phyloP scores from a whole-genome alignment of 2,329 filamentous ascomycete genomes.

The Chaetomium strumarium region DNA sequence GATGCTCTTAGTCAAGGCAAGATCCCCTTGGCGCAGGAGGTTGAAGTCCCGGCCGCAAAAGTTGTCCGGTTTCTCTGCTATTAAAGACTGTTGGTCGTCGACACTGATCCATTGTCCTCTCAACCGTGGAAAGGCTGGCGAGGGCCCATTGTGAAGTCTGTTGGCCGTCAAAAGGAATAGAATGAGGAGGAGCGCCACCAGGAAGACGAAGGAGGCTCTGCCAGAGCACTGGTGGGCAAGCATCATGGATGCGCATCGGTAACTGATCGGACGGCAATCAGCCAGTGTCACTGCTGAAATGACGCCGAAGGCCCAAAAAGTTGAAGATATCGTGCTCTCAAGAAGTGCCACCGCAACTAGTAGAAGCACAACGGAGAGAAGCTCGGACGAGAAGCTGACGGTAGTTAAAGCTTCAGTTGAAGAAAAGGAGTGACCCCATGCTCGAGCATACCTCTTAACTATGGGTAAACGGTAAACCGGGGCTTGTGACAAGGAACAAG shows the following conservation, averaged over 20 bases:
- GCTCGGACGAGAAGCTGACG: neutral
- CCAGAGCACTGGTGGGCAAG: conserved; percentile 18
- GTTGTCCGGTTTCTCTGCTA: too few relatives aligned
- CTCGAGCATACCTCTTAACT: neutral
- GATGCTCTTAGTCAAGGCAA: conserved; percentile 37
- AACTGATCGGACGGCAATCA: neutral
- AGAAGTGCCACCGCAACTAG: neutral
- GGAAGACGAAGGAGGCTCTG: conserved; percentile 15
- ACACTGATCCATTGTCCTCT: neutral
- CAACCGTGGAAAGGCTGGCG: neutral
- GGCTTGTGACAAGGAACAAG: neutral
- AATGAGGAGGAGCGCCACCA: conserved; percentile 17
- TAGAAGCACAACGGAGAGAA: neutral
- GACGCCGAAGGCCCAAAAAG: neutral
- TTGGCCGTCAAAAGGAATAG: conserved; percentile 18
- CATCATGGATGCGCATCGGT: conserved; percentile 7
- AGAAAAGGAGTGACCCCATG: neutral
- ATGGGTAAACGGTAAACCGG: neutral
- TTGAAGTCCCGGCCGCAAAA: conserved; percentile 12
- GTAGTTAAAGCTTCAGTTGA: neutral
- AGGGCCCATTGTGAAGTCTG: conserved; percentile 13
- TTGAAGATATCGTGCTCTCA: neutral
- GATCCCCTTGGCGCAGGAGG: conserved; percentile 24
- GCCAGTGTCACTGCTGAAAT: neutral
- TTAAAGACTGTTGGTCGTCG: neutral